Base-by-base conservation (phyloP, 345 rosid species). In the Bruguiera parviflora region DNA sequence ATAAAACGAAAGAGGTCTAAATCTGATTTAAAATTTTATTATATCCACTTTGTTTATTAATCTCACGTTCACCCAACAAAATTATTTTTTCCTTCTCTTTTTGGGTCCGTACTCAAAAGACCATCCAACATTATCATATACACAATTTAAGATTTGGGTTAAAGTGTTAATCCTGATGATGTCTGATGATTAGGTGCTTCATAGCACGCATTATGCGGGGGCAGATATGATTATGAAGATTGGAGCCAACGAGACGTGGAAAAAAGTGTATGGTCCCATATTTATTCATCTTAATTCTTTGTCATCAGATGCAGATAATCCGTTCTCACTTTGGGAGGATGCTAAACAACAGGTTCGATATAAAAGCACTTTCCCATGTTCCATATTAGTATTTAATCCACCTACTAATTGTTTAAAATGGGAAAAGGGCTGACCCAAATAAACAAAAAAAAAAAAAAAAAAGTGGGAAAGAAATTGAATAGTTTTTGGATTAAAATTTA, bases 211-310 rank as follows among this genome's bases (percentile, higher is more conserved):
- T 53, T 76, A 76, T 25, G 53, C 68, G 5, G 79, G 79, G 61
- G 68, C 67, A 2, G 75, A 70, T 22, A 43, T 76, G 71, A 65
- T 66, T 6, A 47, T 61, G 2, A 51, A 16, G 7, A 65, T 76
- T 21, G 71, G 64, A 29, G 58, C 27, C 5, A 55, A 56, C 27
- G 79, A 76, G 68, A 35, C 53, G 0, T 76, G 79, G 79, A 71
- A 76, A 75, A 75, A 75, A 71, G 79, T 75, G 39, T 75, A 52
- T 22, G 79, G 75, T 53, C 79, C 79, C 21, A 59, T 71, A 39
- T 75, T 75, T 33, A 25, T 66, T 5, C 61, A 75, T 39, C 53
- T 75, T 7, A 75, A 75, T 49, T 61, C 79, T 4, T 19, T 59
- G 56, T n/a, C 47, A 9, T n/a, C 47, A 3, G 28, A 16, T 39